phyloP scores from a whole-genome alignment of 179 eudicot genomes.

The Beta lomatogona region DNA sequence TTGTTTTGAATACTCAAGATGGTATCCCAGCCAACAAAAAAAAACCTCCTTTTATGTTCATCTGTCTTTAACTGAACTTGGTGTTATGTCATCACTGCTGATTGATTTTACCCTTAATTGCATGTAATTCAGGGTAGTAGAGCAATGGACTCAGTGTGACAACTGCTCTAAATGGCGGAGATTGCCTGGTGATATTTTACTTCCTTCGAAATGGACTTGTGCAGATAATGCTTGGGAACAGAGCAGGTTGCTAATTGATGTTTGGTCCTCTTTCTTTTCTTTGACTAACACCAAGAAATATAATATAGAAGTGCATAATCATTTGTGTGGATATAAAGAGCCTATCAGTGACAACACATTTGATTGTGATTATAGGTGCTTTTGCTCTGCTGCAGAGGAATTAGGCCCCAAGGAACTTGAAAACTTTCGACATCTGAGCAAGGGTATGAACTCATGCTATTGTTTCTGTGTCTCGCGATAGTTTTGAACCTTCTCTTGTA shows the following conservation, averaged over 20 bases:
- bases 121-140: slow-evolving; percentile 34
- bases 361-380: slow-evolving; percentile 39
- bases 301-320: neutral
- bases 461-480: neutral
- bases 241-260: slow-evolving; percentile 35
- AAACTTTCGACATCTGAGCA: slow-evolving; percentile 41
- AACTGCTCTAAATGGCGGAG: slow-evolving; percentile 53
- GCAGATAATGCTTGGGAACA: slow-evolving; percentile 49
- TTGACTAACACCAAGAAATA: neutral
- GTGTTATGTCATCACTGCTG: neutral
- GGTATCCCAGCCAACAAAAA: neutral
- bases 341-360: neutral
- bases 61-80: neutral
- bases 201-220: slow-evolving; percentile 57
- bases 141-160: slow-evolving; percentile 59
- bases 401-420: slow-evolving; percentile 46
- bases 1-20: neutral
- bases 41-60: neutral
- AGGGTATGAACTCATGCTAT: slow-evolving; percentile 47
- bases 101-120: slow-evolving; percentile 15
- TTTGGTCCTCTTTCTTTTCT: neutral
- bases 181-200: slow-evolving; percentile 46
- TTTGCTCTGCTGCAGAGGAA: slow-evolving; percentile 52
- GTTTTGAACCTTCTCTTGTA: neutral
- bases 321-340: neutral